Evolutionary conservation across 164 flowering plant species (phyloP).

Genomic region (Brasenia schreberi): DNA sequence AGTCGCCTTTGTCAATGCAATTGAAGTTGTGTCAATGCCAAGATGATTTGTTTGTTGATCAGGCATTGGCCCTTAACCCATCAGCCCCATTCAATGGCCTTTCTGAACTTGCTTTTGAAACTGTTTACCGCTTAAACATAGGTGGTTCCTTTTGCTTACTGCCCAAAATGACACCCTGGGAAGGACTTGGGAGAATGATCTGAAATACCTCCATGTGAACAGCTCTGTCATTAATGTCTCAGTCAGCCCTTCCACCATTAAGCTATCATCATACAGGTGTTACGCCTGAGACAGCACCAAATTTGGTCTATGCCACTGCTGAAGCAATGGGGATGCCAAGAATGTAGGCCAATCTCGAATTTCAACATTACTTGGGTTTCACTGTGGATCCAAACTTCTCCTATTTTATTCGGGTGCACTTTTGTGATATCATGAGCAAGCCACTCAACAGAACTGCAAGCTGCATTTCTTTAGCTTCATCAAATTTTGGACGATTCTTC

Average conservation of each 20-base stretch:
- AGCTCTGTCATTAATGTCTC: constrained; percentile 14
- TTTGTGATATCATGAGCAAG: constrained; percentile 76
- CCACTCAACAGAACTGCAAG: constrained; percentile 56
- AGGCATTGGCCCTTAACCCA: constrained; percentile 8
- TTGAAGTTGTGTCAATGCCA: constrained; percentile 26
- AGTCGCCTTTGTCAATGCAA: constrained; percentile 21
- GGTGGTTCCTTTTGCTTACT: constrained; percentile 27
- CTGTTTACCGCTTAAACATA: constrained; percentile 22
- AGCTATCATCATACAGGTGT: constrained; percentile 22
- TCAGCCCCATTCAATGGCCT: constrained; percentile 15
- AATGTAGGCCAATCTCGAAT: constrained; percentile 31
- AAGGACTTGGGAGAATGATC: constrained; percentile 25
- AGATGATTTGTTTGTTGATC: constrained; percentile 20
- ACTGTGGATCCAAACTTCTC: constrained; percentile 49
- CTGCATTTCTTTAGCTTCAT: constrained; percentile 61
- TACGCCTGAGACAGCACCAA: constrained; percentile 64
- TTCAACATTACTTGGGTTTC: constrained; percentile 93
- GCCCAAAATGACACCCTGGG: constrained; percentile 30
- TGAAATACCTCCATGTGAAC: constrained; percentile 20
- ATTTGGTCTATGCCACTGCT: constrained; percentile 78
- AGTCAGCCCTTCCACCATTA: constrained; percentile 8
- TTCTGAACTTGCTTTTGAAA: constrained; percentile 17
- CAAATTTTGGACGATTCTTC: constrained; percentile 61
- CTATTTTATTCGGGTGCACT: constrained; percentile 69
- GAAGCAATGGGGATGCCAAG: constrained; percentile 52